These are phyloP conservation scores for Phytophthora chlamydospora DNA, from an alignment of 352 stramenopile species.

Conservation along the genomic window DNA sequence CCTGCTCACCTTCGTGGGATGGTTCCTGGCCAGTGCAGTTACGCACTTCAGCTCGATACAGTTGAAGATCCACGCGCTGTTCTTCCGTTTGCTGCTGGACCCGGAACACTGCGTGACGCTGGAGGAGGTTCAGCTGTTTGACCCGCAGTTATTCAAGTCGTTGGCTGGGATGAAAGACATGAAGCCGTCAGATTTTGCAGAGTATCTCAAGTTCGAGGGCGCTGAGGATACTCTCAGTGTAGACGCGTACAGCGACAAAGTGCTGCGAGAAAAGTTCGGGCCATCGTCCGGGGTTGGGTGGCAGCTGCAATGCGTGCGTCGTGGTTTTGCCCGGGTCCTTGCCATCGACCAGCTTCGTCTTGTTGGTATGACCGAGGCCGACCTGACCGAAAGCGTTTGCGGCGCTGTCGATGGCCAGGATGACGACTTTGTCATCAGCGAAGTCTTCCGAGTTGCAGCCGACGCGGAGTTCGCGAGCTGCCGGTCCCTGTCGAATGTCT, in stretches of 20 bases:
- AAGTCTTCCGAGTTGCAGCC: constrained; percentile 59
- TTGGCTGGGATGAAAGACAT: constrained; percentile 58
- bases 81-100: constrained; percentile 61
- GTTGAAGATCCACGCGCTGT: constrained; percentile 47
- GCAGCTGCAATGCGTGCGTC: constrained; percentile 52
- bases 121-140: constrained; percentile 52
- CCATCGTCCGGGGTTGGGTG: constrained; percentile 46
- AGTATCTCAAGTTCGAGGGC: constrained; percentile 65
- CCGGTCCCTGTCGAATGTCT: constrained; percentile 40
- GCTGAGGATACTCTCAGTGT: constrained; percentile 37
- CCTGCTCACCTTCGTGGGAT: constrained; percentile 56
- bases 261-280: constrained; percentile 60
- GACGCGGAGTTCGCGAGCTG: constrained; percentile 67
- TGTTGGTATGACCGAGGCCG: constrained; percentile 27
- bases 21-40: constrained; percentile 65
- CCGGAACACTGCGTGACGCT: constrained; percentile 37
- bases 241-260: constrained; percentile 54
- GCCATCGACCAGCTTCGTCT: constrained; percentile 26
- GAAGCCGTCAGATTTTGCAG: constrained; percentile 52
- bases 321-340: constrained; percentile 55
- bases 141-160: constrained; percentile 49
- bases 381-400: constrained; percentile 51
- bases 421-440: constrained; percentile 48
- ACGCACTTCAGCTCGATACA: constrained; percentile 48
- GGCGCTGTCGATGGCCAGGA: constrained; percentile 12